phyloP scores from a whole-genome alignment of 345 rosid species.

The Fremontodendron californicum region DNA sequence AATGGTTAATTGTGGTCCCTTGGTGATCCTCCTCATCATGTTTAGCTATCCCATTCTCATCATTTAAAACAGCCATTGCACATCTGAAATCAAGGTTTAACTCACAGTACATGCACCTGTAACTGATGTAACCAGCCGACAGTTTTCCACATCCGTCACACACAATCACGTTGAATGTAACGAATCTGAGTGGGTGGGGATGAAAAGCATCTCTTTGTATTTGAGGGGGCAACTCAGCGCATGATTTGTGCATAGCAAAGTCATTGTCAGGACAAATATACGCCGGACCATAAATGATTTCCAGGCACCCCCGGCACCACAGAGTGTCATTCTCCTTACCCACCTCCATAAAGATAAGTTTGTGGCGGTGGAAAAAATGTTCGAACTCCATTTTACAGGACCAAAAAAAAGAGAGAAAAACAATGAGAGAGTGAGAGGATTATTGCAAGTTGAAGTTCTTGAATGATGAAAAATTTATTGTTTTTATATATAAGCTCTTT shows the following conservation, averaged over 20 bases:
- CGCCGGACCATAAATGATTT: background rate
- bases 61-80: background rate
- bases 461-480: background rate
- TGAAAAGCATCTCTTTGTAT: background rate
- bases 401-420: background rate
- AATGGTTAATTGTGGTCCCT: background rate
- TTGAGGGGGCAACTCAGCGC: background rate
- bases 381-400: background rate
- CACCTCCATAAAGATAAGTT: background rate
- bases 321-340: background rate
- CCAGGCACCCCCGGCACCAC: background rate
- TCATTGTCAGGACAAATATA: background rate
- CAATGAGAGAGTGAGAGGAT: background rate
- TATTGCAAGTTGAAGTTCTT: background rate
- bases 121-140: rapidly evolving
- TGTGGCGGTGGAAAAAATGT: background rate
- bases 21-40: background rate
- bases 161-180: rapidly evolving
- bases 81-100: background rate
- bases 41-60: background rate
- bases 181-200: background rate
- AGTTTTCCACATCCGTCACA: background rate
- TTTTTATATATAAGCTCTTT: too few species aligned
- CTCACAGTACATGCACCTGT: background rate
- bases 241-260: background rate